phyloP scores from a whole-genome alignment of 352 stramenopile genomes.

The Globisporangium sylvaticum region DNA sequence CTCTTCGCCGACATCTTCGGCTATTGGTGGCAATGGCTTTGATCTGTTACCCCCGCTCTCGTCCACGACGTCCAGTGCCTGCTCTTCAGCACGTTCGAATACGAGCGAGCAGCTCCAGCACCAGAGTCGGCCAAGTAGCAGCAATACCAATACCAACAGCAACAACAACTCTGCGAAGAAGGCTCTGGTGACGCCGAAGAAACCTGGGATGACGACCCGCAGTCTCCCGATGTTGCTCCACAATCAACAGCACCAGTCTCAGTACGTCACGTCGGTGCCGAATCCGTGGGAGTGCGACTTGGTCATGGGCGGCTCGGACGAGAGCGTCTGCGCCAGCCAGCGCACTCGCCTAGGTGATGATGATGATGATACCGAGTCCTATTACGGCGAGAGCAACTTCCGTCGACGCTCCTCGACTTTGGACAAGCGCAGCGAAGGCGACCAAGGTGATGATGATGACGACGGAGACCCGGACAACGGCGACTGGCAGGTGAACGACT shows the following conservation, averaged over 20 bases:
- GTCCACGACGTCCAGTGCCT: conserved; percentile 21
- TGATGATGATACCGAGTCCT: background rate
- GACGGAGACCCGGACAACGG: conserved; percentile 21
- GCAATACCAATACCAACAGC: background rate
- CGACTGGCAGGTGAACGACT: conserved; percentile 71
- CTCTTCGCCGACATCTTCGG: conserved; percentile 6
- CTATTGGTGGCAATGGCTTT: background rate
- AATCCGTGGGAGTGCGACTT: conserved; percentile 69
- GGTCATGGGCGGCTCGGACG: conserved; percentile 34
- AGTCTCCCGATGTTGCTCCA: conserved; percentile 29
- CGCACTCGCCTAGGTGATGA: conserved; percentile 28
- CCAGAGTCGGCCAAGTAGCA: conserved; percentile 3
- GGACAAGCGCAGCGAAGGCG: conserved; percentile 11
- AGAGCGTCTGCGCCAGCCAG: conserved; percentile 41
- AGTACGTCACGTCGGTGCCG: conserved; percentile 16
- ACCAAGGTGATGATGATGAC: conserved; percentile 9
- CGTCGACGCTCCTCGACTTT: conserved; percentile 12
- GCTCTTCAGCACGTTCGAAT: conserved; percentile 30
- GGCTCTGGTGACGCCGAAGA: background rate
- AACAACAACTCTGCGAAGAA: conserved; percentile 7
- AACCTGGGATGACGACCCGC: background rate
- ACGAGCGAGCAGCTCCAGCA: conserved; percentile 23
- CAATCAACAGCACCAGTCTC: background rate
- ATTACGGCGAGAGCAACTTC: conserved; percentile 1
- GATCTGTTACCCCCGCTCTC: conserved; percentile 23